Base-by-base conservation (phyloP, 2,329 filamentous ascomycete genomes). In the Calonectria crousiana region DNA sequence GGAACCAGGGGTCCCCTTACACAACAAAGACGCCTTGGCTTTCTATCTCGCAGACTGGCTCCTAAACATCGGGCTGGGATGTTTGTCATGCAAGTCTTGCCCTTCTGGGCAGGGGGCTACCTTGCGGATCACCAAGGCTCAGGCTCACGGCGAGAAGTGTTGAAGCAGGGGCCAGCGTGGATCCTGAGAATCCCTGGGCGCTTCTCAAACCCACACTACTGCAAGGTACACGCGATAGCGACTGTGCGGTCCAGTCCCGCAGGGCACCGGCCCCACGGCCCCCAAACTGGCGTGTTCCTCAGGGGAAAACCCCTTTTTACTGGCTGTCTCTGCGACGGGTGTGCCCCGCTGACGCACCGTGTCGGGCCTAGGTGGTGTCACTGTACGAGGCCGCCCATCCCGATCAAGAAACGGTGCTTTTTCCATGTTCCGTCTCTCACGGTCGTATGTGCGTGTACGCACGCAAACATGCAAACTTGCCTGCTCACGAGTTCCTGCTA, bases 161-260 rank as follows among this genome's bases (percentile, higher is more conserved):
- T 67, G 64, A 62, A 68, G 67, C 74, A 69, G 60, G 72, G 62
- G 67, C 44, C 28, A 70, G 44, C 67, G 67, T 70, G 67, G 67
- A 70, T 44, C 44, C 56, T 32, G 23, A 70, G 56, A 64, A 70
- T 52, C 67, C 65, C 67, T 64, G 49, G 58, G 58, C 41, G 41
- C 56, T 58, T 67, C 38, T 60, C 67, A 74, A 67, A 71, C 72
- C 62, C 44, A 53, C 68, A 64, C 79, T 81, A 81, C 79, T 80
- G 79, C 79, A 81, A 81, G 79, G 79, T 76, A 81, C 79, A 70
- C 75, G 74, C 78, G 76, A 79, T 69, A 71, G 67, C 69, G 26
- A 72, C 53, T 62, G 68, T 74, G 74, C 58, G 66, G 6, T 32
- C 32, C 69, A 67, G 34, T 72, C 66, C 49, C 64, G 52, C 52